A percentile compares a stretch with the other conserved stretches of the same genome.
These are phyloP conservation scores for Pyropia yezoensis DNA, from an alignment of 23 red algal genomes.

Conservation along the genomic window DNA sequence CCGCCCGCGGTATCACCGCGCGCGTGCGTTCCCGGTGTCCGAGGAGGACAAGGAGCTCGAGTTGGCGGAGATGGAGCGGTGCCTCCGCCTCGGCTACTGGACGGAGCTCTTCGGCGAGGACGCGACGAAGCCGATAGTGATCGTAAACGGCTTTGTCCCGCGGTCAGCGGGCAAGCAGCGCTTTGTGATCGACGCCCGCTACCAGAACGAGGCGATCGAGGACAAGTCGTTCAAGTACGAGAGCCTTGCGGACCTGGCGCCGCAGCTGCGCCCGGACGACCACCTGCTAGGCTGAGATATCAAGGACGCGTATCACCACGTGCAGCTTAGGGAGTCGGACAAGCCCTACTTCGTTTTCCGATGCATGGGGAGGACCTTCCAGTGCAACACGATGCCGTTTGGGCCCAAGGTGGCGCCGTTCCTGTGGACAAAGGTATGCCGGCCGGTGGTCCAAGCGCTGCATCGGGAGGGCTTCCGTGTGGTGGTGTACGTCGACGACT, in stretches of 20 bases:
- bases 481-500: slow-evolving; percentile 25
- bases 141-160: slow-evolving; percentile 3
- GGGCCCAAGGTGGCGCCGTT: slow-evolving; percentile 9
- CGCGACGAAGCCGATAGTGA: too few relatives aligned
- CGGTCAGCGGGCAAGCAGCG: slow-evolving; percentile 8
- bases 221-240: slow-evolving; percentile 6
- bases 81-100: too few relatives aligned
- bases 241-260: slow-evolving; percentile 8
- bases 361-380: slow-evolving; percentile 4
- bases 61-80: too few relatives aligned
- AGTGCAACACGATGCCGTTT: slow-evolving; percentile 20
- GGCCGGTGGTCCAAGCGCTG: slow-evolving; percentile 9
- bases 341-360: slow-evolving; percentile 32
- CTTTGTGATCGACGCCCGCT: slow-evolving; percentile 5
- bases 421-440: slow-evolving; percentile 16
- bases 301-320: slow-evolving; percentile 18
- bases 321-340: slow-evolving; percentile 1
- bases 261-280: not conserved
- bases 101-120: too few relatives aligned
- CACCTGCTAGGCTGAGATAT: slow-evolving; percentile 13
- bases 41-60: too few relatives aligned
- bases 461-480: not conserved
- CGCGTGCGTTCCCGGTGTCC: too few relatives aligned
- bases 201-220: slow-evolving; percentile 6
- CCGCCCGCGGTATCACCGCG: too few relatives aligned